Percentiles rank a stretch among this genome's conserved stretches.
phyloP scores from a whole-genome alignment of 257 asterid species.

The Solanum chmielewskii region DNA sequence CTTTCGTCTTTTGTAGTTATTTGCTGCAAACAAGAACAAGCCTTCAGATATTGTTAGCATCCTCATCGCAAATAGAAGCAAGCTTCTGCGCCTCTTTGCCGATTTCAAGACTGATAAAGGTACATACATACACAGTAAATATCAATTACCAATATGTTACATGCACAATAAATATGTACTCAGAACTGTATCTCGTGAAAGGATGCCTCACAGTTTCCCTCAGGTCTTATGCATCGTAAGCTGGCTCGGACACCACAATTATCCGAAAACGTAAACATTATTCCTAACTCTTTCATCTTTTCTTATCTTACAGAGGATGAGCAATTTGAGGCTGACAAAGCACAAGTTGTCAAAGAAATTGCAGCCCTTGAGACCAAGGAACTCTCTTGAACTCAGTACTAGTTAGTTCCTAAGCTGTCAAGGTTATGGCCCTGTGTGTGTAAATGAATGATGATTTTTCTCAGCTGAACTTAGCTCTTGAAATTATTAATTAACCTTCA shows the following conservation, averaged over 20 bases:
- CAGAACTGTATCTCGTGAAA: not conserved
- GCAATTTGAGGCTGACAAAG: conserved; percentile 85
- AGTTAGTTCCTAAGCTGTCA: not conserved
- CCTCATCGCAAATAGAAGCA: conserved; percentile 64
- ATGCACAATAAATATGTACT: not conserved
- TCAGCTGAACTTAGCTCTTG: not conserved
- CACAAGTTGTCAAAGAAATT: conserved; percentile 79
- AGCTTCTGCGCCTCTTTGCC: conserved; percentile 78
- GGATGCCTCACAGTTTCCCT: not conserved
- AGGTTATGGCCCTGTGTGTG: not conserved
- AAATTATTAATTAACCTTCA: not conserved
- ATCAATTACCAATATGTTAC: not conserved
- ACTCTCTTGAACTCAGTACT: conserved; percentile 11
- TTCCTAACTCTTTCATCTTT: not conserved
- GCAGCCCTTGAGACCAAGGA: conserved; percentile 71
- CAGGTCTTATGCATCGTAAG: not conserved
- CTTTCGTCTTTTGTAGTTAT: conserved; percentile 37
- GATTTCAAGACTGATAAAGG: conserved; percentile 82
- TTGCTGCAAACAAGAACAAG: conserved; percentile 81
- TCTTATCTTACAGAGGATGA: conserved; percentile 57
- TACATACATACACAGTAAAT: not conserved
- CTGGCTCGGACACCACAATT: not conserved
- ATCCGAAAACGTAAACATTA: not conserved
- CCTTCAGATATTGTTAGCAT: conserved; percentile 74
- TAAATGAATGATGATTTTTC: not conserved